A percentile compares a stretch with the other conserved stretches of the same genome.
phyloP scores from a whole-genome alignment of 2,329 filamentous ascomycete genomes.

The Diaporthe batatas region DNA sequence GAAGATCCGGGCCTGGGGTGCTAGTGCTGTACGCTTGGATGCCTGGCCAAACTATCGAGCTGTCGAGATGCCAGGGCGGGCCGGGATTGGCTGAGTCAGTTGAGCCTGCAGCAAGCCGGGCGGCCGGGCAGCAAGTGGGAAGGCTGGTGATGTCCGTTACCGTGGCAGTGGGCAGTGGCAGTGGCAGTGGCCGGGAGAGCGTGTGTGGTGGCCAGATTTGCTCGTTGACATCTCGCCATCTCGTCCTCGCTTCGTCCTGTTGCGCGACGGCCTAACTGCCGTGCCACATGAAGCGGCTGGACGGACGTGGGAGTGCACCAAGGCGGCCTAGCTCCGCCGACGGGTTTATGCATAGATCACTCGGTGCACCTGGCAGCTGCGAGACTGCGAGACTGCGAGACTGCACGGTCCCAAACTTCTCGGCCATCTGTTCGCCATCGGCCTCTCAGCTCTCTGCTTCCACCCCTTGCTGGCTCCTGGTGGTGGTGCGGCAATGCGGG shows the following conservation, averaged over 20 bases:
- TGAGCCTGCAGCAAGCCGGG: conserved; percentile 31
- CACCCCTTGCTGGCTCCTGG: conserved; percentile 1
- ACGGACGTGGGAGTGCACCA: conserved; percentile 9
- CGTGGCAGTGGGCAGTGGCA: conserved; percentile 18
- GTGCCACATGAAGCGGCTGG: conserved; percentile 34
- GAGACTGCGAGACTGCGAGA: background rate
- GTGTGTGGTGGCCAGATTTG: conserved; percentile 20
- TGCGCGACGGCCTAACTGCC: conserved; percentile 20
- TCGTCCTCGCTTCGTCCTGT: conserved; percentile 24
- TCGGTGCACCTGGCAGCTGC: background rate
- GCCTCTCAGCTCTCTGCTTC: background rate
- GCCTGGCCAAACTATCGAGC: conserved; percentile 7
- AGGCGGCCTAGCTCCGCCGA: conserved; percentile 17
- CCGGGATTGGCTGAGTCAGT: conserved; percentile 25
- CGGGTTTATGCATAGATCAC: conserved; percentile 24
- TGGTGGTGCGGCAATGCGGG: background rate
- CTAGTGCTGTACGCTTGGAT: conserved; percentile 31
- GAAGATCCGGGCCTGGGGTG: conserved; percentile 1
- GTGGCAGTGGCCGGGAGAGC: conserved; percentile 24
- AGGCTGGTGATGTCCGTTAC: conserved; percentile 26
- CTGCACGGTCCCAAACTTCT: conserved; percentile 16
- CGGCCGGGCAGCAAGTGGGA: conserved; percentile 10
- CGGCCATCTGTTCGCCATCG: conserved; percentile 5
- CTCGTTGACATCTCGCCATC: conserved; percentile 33
- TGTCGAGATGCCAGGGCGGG: background rate